A percentile compares a stretch with the other conserved stretches of the same genome.
Conservation (phyloP, 257 asterid genomes). For the Gentiana straminea region DNA sequence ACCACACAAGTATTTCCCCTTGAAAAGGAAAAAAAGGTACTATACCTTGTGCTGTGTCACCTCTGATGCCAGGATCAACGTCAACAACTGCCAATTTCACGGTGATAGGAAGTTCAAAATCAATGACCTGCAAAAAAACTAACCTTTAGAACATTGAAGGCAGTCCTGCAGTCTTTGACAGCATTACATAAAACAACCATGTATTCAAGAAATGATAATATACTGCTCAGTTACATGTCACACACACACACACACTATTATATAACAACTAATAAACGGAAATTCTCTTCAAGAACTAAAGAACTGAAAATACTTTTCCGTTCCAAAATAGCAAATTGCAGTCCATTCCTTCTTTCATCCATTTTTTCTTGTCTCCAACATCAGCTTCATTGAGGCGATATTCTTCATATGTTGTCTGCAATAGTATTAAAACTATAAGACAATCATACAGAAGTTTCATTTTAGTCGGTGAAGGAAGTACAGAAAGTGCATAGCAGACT, state of each 20-base stretch:
- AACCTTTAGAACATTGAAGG: conserved; percentile 10
- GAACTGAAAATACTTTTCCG: conserved; percentile 41
- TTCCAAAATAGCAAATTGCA: conserved; percentile 94
- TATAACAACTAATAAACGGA: too few species aligned
- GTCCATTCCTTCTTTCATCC: conserved; percentile 99
- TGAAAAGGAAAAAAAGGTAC: not conserved
- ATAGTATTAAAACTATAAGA: conserved; percentile 5
- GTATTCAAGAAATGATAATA: not conserved
- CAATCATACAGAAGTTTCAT: conserved; percentile 4
- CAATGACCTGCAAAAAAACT: conserved; percentile 54
- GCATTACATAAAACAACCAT: not conserved
- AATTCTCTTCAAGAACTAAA: not conserved
- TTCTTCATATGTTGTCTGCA: conserved; percentile 82
- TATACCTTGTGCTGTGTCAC: conserved; percentile 98
- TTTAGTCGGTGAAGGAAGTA: too few species aligned
- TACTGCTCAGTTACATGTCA: too few species aligned
- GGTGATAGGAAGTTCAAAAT: conserved; percentile 87
- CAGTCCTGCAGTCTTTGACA: not conserved
- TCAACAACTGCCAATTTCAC: conserved; percentile 82
- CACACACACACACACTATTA: too few species aligned
- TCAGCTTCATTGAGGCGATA: conserved; percentile 71
- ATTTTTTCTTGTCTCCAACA: conserved; percentile 84
- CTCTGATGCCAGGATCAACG: conserved; percentile 89
- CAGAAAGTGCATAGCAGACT: too few species aligned
- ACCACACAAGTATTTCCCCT: too few species aligned